phyloP scores from a whole-genome alignment of 1,284 basidiomycete species.

The Agroathelia rolfsii region DNA sequence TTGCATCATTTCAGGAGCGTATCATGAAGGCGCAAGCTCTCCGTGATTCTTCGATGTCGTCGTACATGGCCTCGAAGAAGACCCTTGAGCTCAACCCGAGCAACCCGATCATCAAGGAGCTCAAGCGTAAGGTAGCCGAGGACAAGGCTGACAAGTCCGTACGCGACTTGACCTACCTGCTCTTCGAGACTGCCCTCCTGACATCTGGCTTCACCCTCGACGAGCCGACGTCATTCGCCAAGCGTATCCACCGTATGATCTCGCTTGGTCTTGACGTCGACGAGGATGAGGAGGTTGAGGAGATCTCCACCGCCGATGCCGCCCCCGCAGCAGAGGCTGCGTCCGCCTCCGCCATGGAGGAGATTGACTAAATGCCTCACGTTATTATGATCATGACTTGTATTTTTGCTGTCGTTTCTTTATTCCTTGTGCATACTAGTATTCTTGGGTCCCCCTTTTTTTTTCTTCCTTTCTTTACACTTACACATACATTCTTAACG shows the following conservation, averaged over 20 bases:
- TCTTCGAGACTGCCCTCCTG: conserved; percentile 94
- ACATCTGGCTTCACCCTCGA: conserved; percentile 94
- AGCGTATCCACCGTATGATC: conserved; percentile 98
- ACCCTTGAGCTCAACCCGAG: conserved; percentile 95
- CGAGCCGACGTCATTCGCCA: conserved; percentile 90
- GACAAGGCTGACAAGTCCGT: conserved; percentile 99
- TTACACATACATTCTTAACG: conserved; percentile 2
- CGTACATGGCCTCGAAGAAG: conserved; percentile 99
- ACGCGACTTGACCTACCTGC: conserved; percentile 88
- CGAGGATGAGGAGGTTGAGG: conserved; percentile 50
- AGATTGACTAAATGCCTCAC: conserved; percentile 55
- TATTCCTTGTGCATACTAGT: conserved; percentile 16
- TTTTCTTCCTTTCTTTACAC: conserved; percentile 11
- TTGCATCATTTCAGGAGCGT: conserved; percentile 57
- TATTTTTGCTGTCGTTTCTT: conserved; percentile 10
- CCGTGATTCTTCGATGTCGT: conserved; percentile 97
- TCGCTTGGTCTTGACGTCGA: conserved; percentile 79
- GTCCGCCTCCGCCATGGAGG: conserved; percentile 74
- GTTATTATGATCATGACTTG: conserved; percentile 5
- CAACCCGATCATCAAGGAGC: conserved; percentile 94
- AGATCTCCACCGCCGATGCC: conserved; percentile 26
- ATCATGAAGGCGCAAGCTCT: conserved; percentile 99
- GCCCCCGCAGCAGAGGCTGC: conserved; percentile 44
- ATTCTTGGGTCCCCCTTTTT: conserved; percentile 14
- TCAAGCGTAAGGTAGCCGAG: conserved; percentile 89